Evolutionary conservation across 495 filamentous ascomycete genomes (phyloP), one percentile per base, ranked within the genome.

Genomic region (Platismatia glauca): DNA sequence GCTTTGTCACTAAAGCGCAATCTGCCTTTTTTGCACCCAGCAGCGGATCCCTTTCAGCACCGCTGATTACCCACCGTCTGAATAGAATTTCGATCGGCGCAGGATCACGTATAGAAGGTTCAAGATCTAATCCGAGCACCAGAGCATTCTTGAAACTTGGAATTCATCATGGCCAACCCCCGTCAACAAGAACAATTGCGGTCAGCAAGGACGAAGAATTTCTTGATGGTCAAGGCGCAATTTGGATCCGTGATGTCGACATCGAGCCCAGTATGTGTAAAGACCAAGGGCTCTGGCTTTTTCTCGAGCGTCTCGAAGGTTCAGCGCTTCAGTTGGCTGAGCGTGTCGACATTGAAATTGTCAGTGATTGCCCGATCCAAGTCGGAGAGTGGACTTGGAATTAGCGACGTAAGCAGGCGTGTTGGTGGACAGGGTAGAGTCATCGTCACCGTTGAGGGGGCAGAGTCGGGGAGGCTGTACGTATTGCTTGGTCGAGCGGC

Each of bases 191-290:
- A n/a, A 74, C 83, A 22, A 65, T 93, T 55, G 80, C 82, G 33
- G 76, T 81, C 13, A 85, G 82, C 8, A 74, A 80, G 56, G 78
- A 75, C 48, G 89, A 88, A 7, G 83, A 82, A 56, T 89, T 89
- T 68, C 82, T 81, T 24, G 88, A 93, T 70, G 78, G 83, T 2
- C 78, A 80, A 6, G 80, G 80, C 33, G 90, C 88, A 0, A 75
- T 95, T 37, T 79, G 89, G 13, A 86, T 86, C 0, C 76, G 79
- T 16, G 88, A 91, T 64, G 78, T 91, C 59, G 85, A 91, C 77
- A 68, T 96, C 37, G 78, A 79, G 16, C 88, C 88, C 0, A 73
- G 73, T 27, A 73, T 77, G 57, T 71, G 77, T 46, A 64, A 67
- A 4, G 66, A 64, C 16, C 78, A 78, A n/a, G 83, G 84, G 24